Conservation (phyloP, 2,329 filamentous ascomycete species). For the Coniochaeta sp. region DNA sequence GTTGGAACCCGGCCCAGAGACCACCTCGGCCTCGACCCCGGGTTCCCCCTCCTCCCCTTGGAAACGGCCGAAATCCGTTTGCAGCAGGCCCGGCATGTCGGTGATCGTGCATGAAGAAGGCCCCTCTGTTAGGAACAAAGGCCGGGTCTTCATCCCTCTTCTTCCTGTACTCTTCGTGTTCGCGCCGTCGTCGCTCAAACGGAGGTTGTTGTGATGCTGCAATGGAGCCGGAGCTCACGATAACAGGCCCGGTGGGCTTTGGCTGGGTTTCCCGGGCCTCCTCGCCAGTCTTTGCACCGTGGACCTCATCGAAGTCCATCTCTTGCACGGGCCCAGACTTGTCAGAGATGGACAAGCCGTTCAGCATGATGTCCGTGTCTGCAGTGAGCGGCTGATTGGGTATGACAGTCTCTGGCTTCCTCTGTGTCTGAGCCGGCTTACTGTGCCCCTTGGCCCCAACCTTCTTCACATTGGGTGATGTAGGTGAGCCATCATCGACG, state of each 20-base stretch:
- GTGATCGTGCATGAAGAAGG: conserved; percentile 97
- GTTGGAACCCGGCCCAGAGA: conserved; percentile 45
- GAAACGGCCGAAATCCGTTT: conserved; percentile 70
- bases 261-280: conserved; percentile 21
- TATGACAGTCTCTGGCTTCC: conserved; percentile 19
- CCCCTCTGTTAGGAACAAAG: conserved; percentile 88
- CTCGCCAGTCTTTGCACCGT: conserved; percentile 6
- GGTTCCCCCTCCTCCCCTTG: conserved; percentile 57
- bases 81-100: conserved; percentile 68
- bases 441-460: conserved; percentile 31
- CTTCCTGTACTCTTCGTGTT: conserved; percentile 87
- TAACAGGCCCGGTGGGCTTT: conserved; percentile 40
- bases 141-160: conserved; percentile 83
- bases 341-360: conserved; percentile 41
- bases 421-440: conserved; percentile 21
- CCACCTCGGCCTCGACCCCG: conserved; percentile 53
- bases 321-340: conserved; percentile 33
- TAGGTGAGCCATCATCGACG: conserved; percentile 49
- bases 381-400: conserved; percentile 31
- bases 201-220: conserved; percentile 39
- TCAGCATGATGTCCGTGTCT: conserved; percentile 54
- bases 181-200: conserved; percentile 67
- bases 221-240: conserved; percentile 46
- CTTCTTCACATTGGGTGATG: conserved; percentile 33
- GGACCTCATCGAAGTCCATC: conserved; percentile 39